These are phyloP conservation scores for Gossypium gossypioides DNA, from an alignment of 441 rosid species.

Conservation along the genomic window DNA sequence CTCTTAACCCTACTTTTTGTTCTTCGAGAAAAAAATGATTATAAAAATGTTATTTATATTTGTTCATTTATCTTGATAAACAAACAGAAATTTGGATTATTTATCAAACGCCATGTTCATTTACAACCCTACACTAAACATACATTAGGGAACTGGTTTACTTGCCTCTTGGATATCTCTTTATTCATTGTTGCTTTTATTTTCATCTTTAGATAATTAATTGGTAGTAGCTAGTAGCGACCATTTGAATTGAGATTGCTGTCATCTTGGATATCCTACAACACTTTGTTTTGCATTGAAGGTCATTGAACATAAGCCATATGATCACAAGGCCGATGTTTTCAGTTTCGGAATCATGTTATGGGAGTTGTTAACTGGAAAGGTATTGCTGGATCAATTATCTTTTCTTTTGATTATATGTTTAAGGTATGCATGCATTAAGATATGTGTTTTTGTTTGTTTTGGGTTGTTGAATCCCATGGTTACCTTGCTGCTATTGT, in stretches of 20 bases:
- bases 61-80: too few species aligned
- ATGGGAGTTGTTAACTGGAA: slow-evolving; percentile 43
- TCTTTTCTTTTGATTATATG: too few species aligned
- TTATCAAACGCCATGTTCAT: too few species aligned
- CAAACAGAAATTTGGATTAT: too few species aligned
- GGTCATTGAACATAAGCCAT: slow-evolving; percentile 44
- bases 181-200: too few species aligned
- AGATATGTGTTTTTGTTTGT: neutral
- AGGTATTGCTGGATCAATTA: slow-evolving; percentile 20
- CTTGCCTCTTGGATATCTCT: too few species aligned
- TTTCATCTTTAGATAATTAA: too few species aligned
- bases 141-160: too few species aligned
- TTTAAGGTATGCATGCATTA: neutral
- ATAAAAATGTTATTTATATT: too few species aligned
- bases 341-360: slow-evolving; percentile 41
- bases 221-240: too few species aligned
- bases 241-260: neutral
- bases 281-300: slow-evolving; percentile 29
- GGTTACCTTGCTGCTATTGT: neutral
- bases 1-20: neutral
- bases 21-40: too few species aligned
- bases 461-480: neutral
- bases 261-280: slow-evolving; percentile 22
- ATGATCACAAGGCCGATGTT: slow-evolving; percentile 45
- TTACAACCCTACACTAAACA: too few species aligned